phyloP scores from a whole-genome alignment of 2,329 filamentous ascomycete species.

The Cryphonectria naterciae region DNA sequence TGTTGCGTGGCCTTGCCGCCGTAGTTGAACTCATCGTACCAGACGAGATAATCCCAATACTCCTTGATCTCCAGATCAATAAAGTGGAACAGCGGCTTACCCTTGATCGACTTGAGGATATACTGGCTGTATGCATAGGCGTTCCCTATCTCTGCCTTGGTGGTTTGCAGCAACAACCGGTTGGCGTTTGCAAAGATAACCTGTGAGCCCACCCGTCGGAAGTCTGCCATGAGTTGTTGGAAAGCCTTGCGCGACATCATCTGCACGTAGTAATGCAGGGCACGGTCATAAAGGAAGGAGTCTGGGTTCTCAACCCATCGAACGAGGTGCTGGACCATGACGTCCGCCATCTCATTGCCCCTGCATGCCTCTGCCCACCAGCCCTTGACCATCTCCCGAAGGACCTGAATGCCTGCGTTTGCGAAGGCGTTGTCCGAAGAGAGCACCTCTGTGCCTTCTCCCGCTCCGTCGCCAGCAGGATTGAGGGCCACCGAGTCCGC shows the following conservation, averaged over 20 bases:
- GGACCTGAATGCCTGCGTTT: conserved; percentile 84
- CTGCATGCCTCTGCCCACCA: conserved; percentile 97
- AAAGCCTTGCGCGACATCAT: conserved; percentile 98
- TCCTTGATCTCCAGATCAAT: conserved; percentile 97
- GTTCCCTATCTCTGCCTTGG: conserved; percentile 94
- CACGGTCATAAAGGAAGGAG: conserved; percentile 93
- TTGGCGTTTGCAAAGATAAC: conserved; percentile 94
- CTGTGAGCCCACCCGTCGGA: conserved; percentile 90
- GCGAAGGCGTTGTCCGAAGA: conserved; percentile 90
- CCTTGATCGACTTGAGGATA: conserved; percentile 95
- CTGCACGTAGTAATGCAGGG: conserved; percentile 95
- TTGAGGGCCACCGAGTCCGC: conserved; percentile 87
- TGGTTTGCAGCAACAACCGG: conserved; percentile 88
- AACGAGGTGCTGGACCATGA: conserved; percentile 95
- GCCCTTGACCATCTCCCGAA: conserved; percentile 96
- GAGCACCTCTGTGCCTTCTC: conserved; percentile 69
- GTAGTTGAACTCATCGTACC: conserved; percentile 99
- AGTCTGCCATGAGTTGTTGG: conserved; percentile 95
- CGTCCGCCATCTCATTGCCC: conserved; percentile 91
- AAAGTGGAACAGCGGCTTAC: conserved; percentile 94
- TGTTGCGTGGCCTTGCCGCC: conserved; percentile 89
- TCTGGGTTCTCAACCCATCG: conserved; percentile 95
- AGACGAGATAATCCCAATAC: conserved; percentile 98
- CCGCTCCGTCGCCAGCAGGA: conserved; percentile 66
- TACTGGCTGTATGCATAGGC: conserved; percentile 97